Evolutionary conservation across 495 filamentous ascomycete genomes (phyloP), one percentile per base, ranked within the genome.

Genomic region (Penicillium daleae): DNA sequence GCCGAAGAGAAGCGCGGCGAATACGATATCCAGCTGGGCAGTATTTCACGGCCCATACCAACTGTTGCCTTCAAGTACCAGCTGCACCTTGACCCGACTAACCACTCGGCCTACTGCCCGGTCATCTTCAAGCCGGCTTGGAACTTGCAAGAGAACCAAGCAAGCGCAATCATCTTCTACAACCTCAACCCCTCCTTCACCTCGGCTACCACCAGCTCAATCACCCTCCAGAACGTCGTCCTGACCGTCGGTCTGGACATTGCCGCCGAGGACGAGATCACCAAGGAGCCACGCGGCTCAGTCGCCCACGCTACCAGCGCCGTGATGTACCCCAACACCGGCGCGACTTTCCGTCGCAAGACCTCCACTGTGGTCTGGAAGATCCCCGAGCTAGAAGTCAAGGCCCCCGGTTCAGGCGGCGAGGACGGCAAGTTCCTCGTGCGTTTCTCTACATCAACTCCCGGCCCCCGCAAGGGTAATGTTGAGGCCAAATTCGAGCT

Each of bases 41-140:
- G 85, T 64, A 84, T 97, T 56, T 81, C 85, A 51, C 89, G 86
- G 59, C 88, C 91, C 12, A 69, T 75, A 49, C 80, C 80, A 7
- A 83, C 90, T 0, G 88, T 95, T 3, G 95, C 91, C 32, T 99
- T 99, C 80, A 97, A 94, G 62, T 99, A 98, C 72, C 90, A 94
- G 73, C 79, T 97, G n/a, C 92, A 97, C 65, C 71, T 93, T 31
- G 89, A 95, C 31, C 82, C 82, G 48, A 63, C 76, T 19, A 85
- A 85, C 57, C 75, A 86, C 15, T 79, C 84, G 27, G 71, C 86
- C n/a, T 90, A 90, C 68, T 87, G 89, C 22, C 95, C 96, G 0
- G 77, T 99, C 29, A 81, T 90, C 49, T 80, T 97, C 65, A 89
- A 85, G 39, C 88, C 93, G 27, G 85, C 82, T 6, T 97, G 94